These are phyloP conservation scores for Epichloe festucae DNA, from an alignment of 2,329 filamentous ascomycete species.

Conservation along the genomic window DNA sequence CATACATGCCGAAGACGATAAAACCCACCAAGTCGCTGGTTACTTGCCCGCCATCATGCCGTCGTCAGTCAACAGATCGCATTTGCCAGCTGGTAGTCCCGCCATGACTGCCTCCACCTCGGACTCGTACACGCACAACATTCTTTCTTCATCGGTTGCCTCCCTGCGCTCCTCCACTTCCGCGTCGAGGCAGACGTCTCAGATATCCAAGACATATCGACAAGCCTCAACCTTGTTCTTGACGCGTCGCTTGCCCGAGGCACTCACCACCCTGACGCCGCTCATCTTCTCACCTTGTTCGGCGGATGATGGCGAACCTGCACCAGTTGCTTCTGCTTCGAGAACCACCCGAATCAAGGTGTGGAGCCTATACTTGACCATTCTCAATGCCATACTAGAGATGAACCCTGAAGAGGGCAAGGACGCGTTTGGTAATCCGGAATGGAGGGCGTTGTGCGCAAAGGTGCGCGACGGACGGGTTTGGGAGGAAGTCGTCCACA, in stretches of 20 bases:
- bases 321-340: slow-evolving; percentile 68
- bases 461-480: slow-evolving; percentile 81
- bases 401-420: slow-evolving; percentile 85
- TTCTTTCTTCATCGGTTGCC: slow-evolving; percentile 53
- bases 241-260: slow-evolving; percentile 84
- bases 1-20: background rate
- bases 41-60: slow-evolving; percentile 21
- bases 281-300: slow-evolving; percentile 53
- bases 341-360: slow-evolving; percentile 82
- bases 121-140: slow-evolving; percentile 35
- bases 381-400: slow-evolving; percentile 83
- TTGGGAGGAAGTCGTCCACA: slow-evolving; percentile 86
- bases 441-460: slow-evolving; percentile 69
- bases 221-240: slow-evolving; percentile 90
- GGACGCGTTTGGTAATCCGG: slow-evolving; percentile 68
- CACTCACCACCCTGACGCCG: slow-evolving; percentile 71
- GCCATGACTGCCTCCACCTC: slow-evolving; percentile 22
- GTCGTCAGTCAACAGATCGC: slow-evolving; percentile 30
- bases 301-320: slow-evolving; percentile 39
- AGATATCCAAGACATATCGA: slow-evolving; percentile 85
- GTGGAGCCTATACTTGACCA: slow-evolving; percentile 92
- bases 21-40: background rate
- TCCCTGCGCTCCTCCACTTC: slow-evolving; percentile 54
- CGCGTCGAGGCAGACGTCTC: slow-evolving; percentile 48
- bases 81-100: slow-evolving; percentile 31